phyloP scores from a whole-genome alignment of 139 green algal genomes.

The Asterochloris erici region DNA sequence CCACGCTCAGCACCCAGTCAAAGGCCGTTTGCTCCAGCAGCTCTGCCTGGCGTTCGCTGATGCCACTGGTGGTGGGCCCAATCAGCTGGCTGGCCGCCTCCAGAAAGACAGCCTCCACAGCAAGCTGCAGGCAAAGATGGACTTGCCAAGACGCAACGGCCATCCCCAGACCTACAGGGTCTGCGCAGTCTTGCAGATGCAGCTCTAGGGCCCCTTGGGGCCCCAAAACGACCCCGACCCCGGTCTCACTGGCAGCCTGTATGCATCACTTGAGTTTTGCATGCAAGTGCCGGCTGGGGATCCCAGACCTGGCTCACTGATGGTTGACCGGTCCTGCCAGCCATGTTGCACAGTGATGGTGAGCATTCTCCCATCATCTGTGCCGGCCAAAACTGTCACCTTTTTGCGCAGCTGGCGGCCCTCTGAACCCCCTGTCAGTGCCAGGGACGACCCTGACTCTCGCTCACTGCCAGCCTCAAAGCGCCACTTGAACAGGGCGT shows the following conservation, averaged over 20 bases:
- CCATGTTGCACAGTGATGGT: too few relatives aligned
- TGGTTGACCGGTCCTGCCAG: too few relatives aligned
- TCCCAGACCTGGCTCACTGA: too few relatives aligned
- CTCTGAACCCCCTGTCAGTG: neutral
- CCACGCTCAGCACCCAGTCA: slow-evolving; percentile 55
- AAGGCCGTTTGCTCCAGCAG: slow-evolving; percentile 50
- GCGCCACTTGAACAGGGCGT: slow-evolving; percentile 40
- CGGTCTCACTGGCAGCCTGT: too few relatives aligned
- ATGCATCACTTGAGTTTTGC: neutral
- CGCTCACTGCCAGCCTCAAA: neutral
- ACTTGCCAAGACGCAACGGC: neutral
- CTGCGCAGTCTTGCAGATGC: neutral
- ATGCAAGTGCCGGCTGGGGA: neutral
- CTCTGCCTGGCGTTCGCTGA: slow-evolving; percentile 25
- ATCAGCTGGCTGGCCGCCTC: slow-evolving; percentile 53
- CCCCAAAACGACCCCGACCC: neutral
- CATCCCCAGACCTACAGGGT: neutral
- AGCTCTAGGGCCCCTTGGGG: too few relatives aligned
- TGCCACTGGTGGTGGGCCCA: slow-evolving; percentile 19
- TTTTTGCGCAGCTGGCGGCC: slow-evolving; percentile 25
- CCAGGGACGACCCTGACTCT: slow-evolving; percentile 17
- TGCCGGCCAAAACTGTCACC: slow-evolving; percentile 8
- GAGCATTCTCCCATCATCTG: too few relatives aligned
- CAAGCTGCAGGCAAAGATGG: slow-evolving; percentile 29
- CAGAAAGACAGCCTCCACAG: slow-evolving; percentile 66